These are phyloP conservation scores for Nakaseomyces uthaithaninus DNA, from an alignment of 1,139 yeast species.

Conservation along the genomic window DNA sequence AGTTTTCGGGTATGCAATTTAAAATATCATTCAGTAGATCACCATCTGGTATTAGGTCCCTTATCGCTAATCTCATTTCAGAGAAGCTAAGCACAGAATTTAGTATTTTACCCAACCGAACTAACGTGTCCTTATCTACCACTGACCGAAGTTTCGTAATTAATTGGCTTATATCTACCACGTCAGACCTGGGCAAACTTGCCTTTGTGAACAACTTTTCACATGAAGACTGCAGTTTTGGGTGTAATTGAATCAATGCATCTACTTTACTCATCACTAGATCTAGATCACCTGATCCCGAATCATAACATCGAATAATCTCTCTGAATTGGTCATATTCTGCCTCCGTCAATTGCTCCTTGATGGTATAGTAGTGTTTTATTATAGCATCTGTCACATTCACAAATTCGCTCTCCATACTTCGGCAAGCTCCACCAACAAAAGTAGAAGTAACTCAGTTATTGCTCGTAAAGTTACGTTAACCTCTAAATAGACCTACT, in stretches of 20 bases:
- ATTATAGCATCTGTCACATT: conserved; percentile 1
- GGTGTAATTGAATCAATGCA: background rate
- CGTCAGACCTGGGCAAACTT: background rate
- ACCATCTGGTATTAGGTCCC: background rate
- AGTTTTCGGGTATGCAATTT: background rate
- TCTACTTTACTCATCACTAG: background rate
- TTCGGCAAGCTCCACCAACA: background rate
- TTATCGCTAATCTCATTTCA: background rate
- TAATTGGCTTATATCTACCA: background rate
- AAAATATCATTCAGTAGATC: background rate
- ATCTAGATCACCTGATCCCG: background rate
- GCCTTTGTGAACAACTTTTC: background rate
- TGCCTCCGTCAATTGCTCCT: background rate
- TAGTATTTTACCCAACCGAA: background rate
- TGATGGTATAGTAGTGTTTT: conserved; percentile 1
- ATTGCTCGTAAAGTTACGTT: no score
- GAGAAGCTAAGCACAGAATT: background rate
- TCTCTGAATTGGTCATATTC: conserved; percentile 2
- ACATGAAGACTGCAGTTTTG: background rate
- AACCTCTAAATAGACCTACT: no score
- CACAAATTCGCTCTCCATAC: background rate
- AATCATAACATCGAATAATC: background rate
- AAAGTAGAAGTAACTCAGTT: no score
- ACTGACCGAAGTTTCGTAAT: background rate
- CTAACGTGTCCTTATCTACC: background rate